Evolutionary conservation across 257 asterid species (phyloP), one percentile per base, ranked within the genome.

Genomic region (Lavandula angustifolia): DNA sequence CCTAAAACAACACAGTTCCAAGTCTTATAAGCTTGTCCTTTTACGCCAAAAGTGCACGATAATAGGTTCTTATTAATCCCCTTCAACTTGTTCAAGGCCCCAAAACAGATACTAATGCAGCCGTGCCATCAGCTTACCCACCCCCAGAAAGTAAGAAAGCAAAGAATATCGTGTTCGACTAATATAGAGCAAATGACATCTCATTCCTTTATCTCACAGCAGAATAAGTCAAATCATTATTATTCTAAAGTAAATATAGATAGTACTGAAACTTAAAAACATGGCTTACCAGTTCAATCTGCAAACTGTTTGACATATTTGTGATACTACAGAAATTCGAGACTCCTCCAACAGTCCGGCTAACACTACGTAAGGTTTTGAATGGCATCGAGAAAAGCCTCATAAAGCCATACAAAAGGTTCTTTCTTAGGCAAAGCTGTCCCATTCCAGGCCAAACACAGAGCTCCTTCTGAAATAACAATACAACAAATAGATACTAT

Each of bases 361-460:
- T 77, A 61, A 85, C 91, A 70, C 87, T 89, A 22, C 91, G 86
- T 67, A 85, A 40, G 32, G 96, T 87, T 74, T 85, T 92, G 87
- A 87, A 87, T 13, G 98, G 97, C 80, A 89, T 22, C 1, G 95
- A 80, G 54, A 88, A 81, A 48, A 89, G 82, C 64, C 87, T 79
- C 92, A 87, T 80, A 62, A 92, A 84, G 12, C 90, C 96, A 50
- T 87, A 87, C 64, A 92, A 60, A 22, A 83, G 89, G 82, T 79
- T 80, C 80, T 87, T 89, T 73, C 97, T 87, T n/a, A 85, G 68
- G 73, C 89, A 81, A 70, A 92, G 83, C 56, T 89, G 96, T 75
- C 89, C 79, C 90, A 82, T 85, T 57, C 88, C 95, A 4, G 96
- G 96, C 98, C 96, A 92, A 22, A 80, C 87, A 62, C 95, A 85